Percentiles rank a stretch among this genome's conserved stretches.
Conservation (phyloP, 106 monocot species). For the Apostasia shenzhenica region DNA sequence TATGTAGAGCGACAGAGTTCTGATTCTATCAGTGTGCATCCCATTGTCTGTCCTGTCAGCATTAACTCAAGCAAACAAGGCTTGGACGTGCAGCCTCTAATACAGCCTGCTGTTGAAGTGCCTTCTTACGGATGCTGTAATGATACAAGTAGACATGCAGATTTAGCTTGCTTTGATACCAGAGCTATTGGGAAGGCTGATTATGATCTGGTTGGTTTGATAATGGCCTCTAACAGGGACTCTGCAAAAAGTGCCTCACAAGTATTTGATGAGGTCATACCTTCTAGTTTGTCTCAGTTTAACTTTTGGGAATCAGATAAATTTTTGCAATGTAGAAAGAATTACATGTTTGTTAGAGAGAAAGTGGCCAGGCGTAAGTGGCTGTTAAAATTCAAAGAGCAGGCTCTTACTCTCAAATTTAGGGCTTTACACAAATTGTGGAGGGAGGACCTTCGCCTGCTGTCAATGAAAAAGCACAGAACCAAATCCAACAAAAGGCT, state of each 20-base stretch:
- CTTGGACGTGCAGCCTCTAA: neutral
- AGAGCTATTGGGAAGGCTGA: neutral
- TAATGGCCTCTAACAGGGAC: slow-evolving; percentile 41
- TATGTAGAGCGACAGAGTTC: neutral
- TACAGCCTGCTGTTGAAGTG: neutral
- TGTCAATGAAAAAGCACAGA: slow-evolving; percentile 41
- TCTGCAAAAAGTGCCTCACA: slow-evolving; percentile 29
- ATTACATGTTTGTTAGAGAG: slow-evolving; percentile 31
- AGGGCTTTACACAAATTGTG: slow-evolving; percentile 58
- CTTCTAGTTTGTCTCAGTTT: slow-evolving; percentile 2
- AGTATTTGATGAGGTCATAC: slow-evolving; percentile 17
- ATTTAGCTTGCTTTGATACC: neutral
- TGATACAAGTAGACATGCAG: neutral
- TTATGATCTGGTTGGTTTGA: slow-evolving; percentile 20
- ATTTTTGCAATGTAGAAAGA: slow-evolving; percentile 8
- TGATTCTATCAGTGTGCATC: neutral
- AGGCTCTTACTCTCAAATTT: slow-evolving; percentile 53
- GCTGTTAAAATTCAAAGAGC: slow-evolving; percentile 55
- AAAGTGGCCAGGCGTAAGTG: slow-evolving; percentile 32
- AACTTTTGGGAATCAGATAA: slow-evolving; percentile 28
- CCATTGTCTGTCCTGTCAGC: neutral
- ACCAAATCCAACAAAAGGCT: slow-evolving; percentile 58
- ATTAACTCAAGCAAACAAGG: neutral
- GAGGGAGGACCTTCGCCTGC: slow-evolving; percentile 70
- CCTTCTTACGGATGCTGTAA: neutral